Percentiles rank a stretch among this genome's conserved stretches.
phyloP scores from a whole-genome alignment of 768 basidiomycete genomes.

The Suillus subaureus region DNA sequence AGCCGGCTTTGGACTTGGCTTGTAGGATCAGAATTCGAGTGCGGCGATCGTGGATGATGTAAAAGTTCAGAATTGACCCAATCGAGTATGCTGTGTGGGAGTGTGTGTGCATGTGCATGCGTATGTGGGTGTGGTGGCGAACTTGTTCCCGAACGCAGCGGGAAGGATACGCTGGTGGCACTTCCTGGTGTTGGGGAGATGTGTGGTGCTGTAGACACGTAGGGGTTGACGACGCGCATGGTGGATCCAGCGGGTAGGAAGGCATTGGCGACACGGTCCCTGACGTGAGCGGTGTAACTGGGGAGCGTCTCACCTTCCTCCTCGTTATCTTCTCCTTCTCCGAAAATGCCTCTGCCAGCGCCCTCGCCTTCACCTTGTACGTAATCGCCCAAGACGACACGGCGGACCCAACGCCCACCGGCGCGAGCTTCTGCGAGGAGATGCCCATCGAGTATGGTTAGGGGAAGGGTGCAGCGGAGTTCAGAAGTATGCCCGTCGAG shows the following conservation, averaged over 20 bases:
- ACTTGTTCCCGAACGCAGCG: conserved; percentile 40
- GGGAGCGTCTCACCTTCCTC: conserved; percentile 77
- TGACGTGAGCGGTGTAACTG: conserved; percentile 85
- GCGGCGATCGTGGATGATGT: conserved; percentile 50
- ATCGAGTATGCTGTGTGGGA: conserved; percentile 41
- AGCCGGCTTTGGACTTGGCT: conserved; percentile 30
- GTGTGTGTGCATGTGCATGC: not conserved
- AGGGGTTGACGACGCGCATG: conserved; percentile 66
- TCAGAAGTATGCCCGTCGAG: conserved; percentile 92
- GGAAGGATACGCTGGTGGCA: not conserved
- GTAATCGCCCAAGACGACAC: conserved; percentile 56
- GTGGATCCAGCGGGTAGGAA: conserved; percentile 65
- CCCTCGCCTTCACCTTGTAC: conserved; percentile 23
- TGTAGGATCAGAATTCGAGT: conserved; percentile 28
- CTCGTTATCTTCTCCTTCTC: conserved; percentile 37
- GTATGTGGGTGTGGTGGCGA: conserved; percentile 32
- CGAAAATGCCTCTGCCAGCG: conserved; percentile 35
- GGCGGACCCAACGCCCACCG: conserved; percentile 73
- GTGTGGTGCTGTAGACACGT: conserved; percentile 46
- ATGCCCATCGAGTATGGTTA: conserved; percentile 77
- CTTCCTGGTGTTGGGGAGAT: not conserved
- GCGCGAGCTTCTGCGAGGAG: conserved; percentile 76
- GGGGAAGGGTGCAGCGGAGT: conserved; percentile 89
- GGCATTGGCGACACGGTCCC: conserved; percentile 86
- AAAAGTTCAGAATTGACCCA: conserved; percentile 89